These are phyloP conservation scores for Scortechinia acanthostroma DNA, from an alignment of 2,329 filamentous ascomycete genomes.

Conservation along the genomic window DNA sequence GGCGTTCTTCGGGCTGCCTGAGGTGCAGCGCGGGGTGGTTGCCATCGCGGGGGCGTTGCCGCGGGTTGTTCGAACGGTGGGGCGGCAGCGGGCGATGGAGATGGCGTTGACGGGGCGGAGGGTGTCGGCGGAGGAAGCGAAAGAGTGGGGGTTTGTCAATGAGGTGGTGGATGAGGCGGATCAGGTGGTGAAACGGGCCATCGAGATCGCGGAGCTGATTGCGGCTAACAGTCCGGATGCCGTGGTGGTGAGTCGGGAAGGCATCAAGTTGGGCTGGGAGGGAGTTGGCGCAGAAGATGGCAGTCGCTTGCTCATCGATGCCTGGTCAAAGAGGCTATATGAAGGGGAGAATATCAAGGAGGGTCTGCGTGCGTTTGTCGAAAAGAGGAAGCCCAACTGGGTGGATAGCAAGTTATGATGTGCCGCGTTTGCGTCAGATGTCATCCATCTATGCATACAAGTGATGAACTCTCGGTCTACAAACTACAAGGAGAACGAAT, in stretches of 20 bases:
- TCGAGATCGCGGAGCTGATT: slow-evolving; percentile 54
- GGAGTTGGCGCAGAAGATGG: slow-evolving; percentile 13
- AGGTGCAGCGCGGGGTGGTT: slow-evolving; percentile 65
- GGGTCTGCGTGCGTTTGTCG: slow-evolving; percentile 14
- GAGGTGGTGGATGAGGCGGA: slow-evolving; percentile 40
- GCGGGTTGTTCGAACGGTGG: slow-evolving; percentile 57
- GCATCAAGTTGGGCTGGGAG: slow-evolving; percentile 62
- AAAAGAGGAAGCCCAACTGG: slow-evolving; percentile 15
- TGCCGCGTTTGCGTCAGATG: no score
- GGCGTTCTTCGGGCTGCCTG: slow-evolving; percentile 64
- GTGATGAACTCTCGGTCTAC: no score
- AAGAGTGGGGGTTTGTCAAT: slow-evolving; percentile 66
- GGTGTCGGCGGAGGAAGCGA: slow-evolving; percentile 50
- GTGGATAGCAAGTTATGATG: slow-evolving; percentile 1
- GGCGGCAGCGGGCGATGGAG: slow-evolving; percentile 63
- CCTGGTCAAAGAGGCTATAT: slow-evolving; percentile 12
- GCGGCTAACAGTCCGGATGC: slow-evolving; percentile 67
- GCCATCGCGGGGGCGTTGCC: slow-evolving; percentile 67
- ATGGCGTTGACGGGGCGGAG: slow-evolving; percentile 59
- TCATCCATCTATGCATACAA: no score
- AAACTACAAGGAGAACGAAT: no score
- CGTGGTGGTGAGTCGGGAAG: slow-evolving; percentile 67
- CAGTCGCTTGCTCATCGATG: slow-evolving; percentile 9
- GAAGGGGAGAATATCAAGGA: slow-evolving; percentile 15
- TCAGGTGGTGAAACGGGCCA: slow-evolving; percentile 44